Base-by-base conservation (phyloP, 148 eudicot genomes). In the Suaeda aralocaspica region DNA sequence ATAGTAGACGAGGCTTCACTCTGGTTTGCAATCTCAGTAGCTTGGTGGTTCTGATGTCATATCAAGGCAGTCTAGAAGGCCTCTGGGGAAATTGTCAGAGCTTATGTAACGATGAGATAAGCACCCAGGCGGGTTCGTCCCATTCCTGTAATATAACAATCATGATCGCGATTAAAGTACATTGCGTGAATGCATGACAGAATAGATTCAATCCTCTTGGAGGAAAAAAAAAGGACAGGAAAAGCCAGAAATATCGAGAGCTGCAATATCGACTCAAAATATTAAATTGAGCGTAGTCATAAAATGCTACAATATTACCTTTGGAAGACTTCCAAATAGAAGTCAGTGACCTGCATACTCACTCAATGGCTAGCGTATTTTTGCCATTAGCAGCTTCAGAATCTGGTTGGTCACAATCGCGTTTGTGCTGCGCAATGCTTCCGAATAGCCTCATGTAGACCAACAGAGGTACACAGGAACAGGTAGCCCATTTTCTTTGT, bases 401-500 rank as follows among this genome's bases (percentile, higher is more conserved):
- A 88, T 84, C 73, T 88, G 92, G 68, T 81, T 84, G 2, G 86
- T n/a, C 78, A 67, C 83, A 80, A 46, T 86, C 89, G 3, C 89
- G 86, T 60, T 70, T 84, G 58, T 84, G 80, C 71, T 82, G 89
- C 72, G 85, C n/a, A 58, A 64, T 77, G 78, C 61, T 88, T 88
- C 66, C 84, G 77, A 22, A 78, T 66, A 7, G 75, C 77, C 30
- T 88, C 89, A 29, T 68, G 80, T 6, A 85, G 84, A 67, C 92
- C 92, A 30, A 81, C 83, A 53, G 77, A 24, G 92, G 86, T 39
- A 88, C 88, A 2, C 86, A 36, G 89, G 89, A 56, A 82, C 83
- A n/a, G 92, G 92, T 28, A 88, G 74, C 92, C 92, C 92, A 88
- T 48, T 88, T 88, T 46, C 85, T 88, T 64, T 80, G 83, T 26